Evolutionary conservation across 805 yeast species (phyloP).

Genomic region (Isabelozyma heimii): DNA sequence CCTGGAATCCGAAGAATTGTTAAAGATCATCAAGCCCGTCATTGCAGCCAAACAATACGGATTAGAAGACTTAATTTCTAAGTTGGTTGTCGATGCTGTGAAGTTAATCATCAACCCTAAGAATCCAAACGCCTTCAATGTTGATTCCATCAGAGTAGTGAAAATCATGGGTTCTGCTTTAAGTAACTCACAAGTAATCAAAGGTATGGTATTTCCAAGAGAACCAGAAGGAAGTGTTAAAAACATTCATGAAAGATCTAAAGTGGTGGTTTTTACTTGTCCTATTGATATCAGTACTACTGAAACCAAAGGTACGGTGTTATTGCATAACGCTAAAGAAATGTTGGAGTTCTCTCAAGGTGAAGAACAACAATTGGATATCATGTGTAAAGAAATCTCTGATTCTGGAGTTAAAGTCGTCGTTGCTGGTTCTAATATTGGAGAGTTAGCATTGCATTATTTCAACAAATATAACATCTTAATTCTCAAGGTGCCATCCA

Average conservation of each 20-base stretch:
- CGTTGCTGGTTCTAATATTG: slow-evolving; percentile 91
- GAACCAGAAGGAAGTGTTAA: slow-evolving; percentile 94
- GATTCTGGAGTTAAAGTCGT: slow-evolving; percentile 86
- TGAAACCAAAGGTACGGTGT: slow-evolving; percentile 97
- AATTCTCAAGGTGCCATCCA: slow-evolving; percentile 86
- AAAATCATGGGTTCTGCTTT: slow-evolving; percentile 93
- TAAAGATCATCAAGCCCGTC: slow-evolving; percentile 79
- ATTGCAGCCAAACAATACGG: slow-evolving; percentile 94
- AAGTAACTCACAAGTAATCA: slow-evolving; percentile 70
- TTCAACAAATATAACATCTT: slow-evolving; percentile 82
- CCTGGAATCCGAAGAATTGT: slow-evolving; percentile 50
- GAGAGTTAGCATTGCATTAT: slow-evolving; percentile 91
- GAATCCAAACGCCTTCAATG: slow-evolving; percentile 69
- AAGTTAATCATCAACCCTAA: slow-evolving; percentile 67
- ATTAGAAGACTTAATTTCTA: slow-evolving; percentile 71
- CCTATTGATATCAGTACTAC: slow-evolving; percentile 94
- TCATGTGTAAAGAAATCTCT: slow-evolving; percentile 73
- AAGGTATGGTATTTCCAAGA: slow-evolving; percentile 97
- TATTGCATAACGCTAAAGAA: slow-evolving; percentile 93
- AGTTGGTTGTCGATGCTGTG: slow-evolving; percentile 82
- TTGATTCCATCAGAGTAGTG: slow-evolving; percentile 91
- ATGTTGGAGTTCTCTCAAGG: slow-evolving; percentile 96
- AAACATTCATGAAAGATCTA: slow-evolving; percentile 56
- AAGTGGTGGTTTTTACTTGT: slow-evolving; percentile 90
- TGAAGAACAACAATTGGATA: slow-evolving; percentile 91